A percentile compares a stretch with the other conserved stretches of the same genome.
Evolutionary conservation across 177 flowering plant genomes (phyloP).

Genomic region (Vitis hybrid): DNA sequence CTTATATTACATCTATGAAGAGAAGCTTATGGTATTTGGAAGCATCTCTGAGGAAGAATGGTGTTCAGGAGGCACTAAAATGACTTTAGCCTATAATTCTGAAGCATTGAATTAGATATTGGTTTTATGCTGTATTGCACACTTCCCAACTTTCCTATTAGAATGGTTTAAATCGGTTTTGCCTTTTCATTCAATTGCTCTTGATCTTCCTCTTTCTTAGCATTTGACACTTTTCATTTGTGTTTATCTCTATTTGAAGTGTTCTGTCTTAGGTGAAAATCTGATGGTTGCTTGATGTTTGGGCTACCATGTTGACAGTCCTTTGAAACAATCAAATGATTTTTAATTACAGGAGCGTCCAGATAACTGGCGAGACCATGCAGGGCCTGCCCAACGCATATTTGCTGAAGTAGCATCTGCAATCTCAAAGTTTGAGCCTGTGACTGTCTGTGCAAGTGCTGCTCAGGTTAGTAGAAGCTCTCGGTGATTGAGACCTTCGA

Average conservation of each 20-base stretch:
- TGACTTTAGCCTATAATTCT: no score
- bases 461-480: constrained; percentile 50
- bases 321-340: not conserved
- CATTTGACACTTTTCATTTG: not conserved
- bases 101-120: no score
- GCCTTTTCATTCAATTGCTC: not conserved
- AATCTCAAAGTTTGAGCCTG: constrained; percentile 82
- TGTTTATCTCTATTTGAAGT: not conserved
- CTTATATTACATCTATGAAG: no score
- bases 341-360: constrained; percentile 60
- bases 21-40: no score
- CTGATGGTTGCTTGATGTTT: not conserved
- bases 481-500: not conserved
- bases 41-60: no score
- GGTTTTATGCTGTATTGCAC: not conserved
- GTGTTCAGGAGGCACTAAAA: no score
- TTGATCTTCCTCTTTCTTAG: not conserved
- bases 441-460: constrained; percentile 85
- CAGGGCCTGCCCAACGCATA: constrained; percentile 60
- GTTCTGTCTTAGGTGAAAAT: not conserved
- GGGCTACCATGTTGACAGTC: not conserved
- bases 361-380: constrained; percentile 86
- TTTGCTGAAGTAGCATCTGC: constrained; percentile 74
- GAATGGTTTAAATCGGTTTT: not conserved
- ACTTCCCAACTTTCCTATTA: not conserved